Conservation (phyloP, 2,329 filamentous ascomycete species). For the Fusarium circinatum region DNA sequence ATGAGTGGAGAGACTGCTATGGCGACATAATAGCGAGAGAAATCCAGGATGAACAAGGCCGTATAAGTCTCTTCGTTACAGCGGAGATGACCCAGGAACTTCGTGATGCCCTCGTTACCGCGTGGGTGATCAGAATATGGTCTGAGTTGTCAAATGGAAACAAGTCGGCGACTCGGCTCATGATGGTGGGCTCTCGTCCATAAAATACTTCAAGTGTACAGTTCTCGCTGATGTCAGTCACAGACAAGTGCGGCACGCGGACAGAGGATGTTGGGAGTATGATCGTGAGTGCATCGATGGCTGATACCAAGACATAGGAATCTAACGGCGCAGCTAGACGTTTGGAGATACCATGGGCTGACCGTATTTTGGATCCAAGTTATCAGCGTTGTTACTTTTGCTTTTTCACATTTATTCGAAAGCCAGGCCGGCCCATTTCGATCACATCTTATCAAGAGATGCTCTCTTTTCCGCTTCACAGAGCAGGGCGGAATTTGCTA, state of each 20-base stretch:
- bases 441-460: not conserved
- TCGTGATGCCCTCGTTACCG: slow-evolving; percentile 50
- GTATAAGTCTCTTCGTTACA: slow-evolving; percentile 47
- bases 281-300: not conserved
- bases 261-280: slow-evolving; percentile 2
- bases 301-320: not conserved
- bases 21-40: slow-evolving; percentile 48
- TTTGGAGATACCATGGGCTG: not conserved
- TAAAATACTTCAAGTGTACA: not conserved
- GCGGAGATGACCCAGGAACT: slow-evolving; percentile 43
- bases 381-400: not conserved
- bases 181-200: slow-evolving; percentile 22
- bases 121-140: slow-evolving; percentile 52
- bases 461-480: not conserved
- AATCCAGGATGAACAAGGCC: slow-evolving; percentile 39
- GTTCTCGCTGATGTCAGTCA: slow-evolving; percentile 16
- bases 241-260: slow-evolving; percentile 28
- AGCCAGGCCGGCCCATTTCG: not conserved
- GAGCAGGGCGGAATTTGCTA: not conserved
- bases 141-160: slow-evolving; percentile 50
- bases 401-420: not conserved
- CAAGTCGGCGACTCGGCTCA: slow-evolving; percentile 21
- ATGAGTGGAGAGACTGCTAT: slow-evolving; percentile 48
- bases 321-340: not conserved
- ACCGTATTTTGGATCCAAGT: not conserved